A percentile compares a stretch with the other conserved stretches of the same genome.
Conservation (phyloP, 169 alveolate genomes). For the Toxoplasma gondii region DNA sequence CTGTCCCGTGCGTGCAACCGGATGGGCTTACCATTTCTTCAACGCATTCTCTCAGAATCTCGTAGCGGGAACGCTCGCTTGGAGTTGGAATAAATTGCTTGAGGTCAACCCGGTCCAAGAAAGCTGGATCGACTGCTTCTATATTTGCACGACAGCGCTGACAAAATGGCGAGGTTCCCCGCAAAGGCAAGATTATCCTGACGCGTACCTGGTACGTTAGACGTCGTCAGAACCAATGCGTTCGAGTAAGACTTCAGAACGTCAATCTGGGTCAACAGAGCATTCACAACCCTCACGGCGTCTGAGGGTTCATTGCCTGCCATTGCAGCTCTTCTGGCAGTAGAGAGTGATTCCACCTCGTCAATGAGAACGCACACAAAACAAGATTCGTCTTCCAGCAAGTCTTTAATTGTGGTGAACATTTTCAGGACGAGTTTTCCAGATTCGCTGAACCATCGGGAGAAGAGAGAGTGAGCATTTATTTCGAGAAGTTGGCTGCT, state of each 20-base stretch:
- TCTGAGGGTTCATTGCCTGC: slow-evolving; percentile 84
- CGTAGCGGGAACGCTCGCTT: slow-evolving; percentile 73
- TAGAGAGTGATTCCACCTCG: slow-evolving; percentile 82
- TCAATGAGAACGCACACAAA: slow-evolving; percentile 78
- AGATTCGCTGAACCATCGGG: slow-evolving; percentile 84
- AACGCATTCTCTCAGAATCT: slow-evolving; percentile 77
- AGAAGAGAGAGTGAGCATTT: slow-evolving; percentile 80
- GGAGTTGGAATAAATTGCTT: slow-evolving; percentile 80
- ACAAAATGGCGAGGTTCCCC: not conserved
- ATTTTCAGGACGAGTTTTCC: slow-evolving; percentile 82
- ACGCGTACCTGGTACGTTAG: slow-evolving; percentile 77
- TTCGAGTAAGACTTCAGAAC: slow-evolving; percentile 75
- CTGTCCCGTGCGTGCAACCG: not conserved
- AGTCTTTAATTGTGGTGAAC: slow-evolving; percentile 72
- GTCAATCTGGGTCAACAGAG: slow-evolving; percentile 82
- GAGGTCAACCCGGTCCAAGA: slow-evolving; percentile 82
- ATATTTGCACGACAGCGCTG: not conserved
- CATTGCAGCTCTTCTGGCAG: slow-evolving; percentile 77
- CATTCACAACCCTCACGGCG: slow-evolving; percentile 82
- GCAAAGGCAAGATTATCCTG: not conserved
- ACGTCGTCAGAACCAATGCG: slow-evolving; percentile 79
- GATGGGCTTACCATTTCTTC: slow-evolving; percentile 70
- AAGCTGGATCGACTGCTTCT: slow-evolving; percentile 82
- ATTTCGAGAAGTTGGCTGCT: slow-evolving; percentile 75
- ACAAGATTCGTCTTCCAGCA: slow-evolving; percentile 74